These are phyloP conservation scores for Ophiostoma himal-ulmi DNA, from an alignment of 2,329 filamentous ascomycete species.

Conservation along the genomic window DNA sequence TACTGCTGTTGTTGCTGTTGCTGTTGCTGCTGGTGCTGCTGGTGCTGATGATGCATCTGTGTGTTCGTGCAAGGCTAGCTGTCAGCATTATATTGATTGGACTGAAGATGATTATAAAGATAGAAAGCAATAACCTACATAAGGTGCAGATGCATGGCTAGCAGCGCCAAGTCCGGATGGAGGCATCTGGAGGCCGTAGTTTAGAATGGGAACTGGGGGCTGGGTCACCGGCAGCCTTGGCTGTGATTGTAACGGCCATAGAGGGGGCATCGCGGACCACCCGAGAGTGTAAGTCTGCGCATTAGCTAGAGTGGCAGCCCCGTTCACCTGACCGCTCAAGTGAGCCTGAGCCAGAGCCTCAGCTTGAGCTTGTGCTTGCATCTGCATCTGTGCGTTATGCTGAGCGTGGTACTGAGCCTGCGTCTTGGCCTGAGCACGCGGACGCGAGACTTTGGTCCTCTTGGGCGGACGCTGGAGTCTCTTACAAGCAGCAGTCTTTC, in stretches of 20 bases:
- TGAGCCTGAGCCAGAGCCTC: background rate
- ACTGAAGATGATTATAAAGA: too few relatives aligned
- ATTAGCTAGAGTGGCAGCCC: background rate
- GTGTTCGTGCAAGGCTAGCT: too few relatives aligned
- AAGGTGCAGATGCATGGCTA: background rate
- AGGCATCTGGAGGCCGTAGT: background rate
- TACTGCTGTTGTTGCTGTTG: background rate
- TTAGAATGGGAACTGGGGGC: background rate
- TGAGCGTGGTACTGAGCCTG: background rate
- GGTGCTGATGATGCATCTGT: background rate
- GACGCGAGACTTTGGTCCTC: background rate
- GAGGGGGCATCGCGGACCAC: background rate
- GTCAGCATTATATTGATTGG: too few relatives aligned
- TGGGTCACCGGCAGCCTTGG: background rate
- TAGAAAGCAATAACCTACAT: too few relatives aligned
- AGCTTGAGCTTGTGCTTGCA: background rate
- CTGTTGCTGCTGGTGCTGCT: background rate
- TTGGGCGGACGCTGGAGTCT: background rate
- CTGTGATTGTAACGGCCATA: background rate
- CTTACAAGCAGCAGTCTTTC: background rate
- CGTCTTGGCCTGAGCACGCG: background rate
- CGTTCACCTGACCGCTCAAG: background rate
- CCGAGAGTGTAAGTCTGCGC: background rate
- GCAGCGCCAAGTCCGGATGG: too few relatives aligned
- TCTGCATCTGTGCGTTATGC: too few relatives aligned